Percentiles rank a stretch among this genome's conserved stretches.
These are phyloP conservation scores for Sporobolomyces roseus DNA, from an alignment of 768 basidiomycete species.

Conservation along the genomic window DNA sequence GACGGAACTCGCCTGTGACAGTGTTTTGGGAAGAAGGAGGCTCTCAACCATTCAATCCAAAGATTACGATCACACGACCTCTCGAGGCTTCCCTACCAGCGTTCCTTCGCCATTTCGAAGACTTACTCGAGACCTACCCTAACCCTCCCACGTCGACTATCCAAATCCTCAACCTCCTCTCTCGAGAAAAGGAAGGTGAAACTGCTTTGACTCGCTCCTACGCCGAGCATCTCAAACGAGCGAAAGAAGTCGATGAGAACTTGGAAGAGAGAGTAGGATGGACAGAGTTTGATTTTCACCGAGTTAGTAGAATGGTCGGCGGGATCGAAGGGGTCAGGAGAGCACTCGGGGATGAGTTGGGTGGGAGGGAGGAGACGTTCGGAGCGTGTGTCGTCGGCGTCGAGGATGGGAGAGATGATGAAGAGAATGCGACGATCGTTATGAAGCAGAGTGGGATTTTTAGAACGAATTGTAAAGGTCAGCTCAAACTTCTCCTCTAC, in stretches of 20 bases:
- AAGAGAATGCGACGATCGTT: conserved; percentile 54
- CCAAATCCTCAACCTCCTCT: conserved; percentile 77
- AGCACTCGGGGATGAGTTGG: conserved; percentile 55
- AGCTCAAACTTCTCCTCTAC: conserved; percentile 53
- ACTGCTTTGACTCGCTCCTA: conserved; percentile 76
- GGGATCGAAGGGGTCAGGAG: conserved; percentile 82
- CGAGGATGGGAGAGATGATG: conserved; percentile 50
- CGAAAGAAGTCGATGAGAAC: conserved; percentile 38
- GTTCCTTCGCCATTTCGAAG: conserved; percentile 87
- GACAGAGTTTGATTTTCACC: conserved; percentile 93
- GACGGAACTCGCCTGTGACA: conserved; percentile 48
- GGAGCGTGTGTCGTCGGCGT: conserved; percentile 42
- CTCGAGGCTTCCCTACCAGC: conserved; percentile 88
- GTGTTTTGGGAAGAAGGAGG: conserved; percentile 99
- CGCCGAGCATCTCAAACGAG: conserved; percentile 61
- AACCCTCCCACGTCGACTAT: conserved; percentile 53
- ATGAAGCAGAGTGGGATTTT: conserved; percentile 90
- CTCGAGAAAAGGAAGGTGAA: conserved; percentile 81
- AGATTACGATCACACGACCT: conserved; percentile 88
- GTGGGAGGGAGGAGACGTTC: conserved; percentile 27
- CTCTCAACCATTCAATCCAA: conserved; percentile 80
- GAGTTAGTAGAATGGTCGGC: conserved; percentile 62
- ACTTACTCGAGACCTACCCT: conserved; percentile 74
- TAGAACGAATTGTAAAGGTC: conserved; percentile 87
- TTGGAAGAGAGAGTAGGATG: conserved; percentile 48